phyloP scores from a whole-genome alignment of 768 basidiomycete genomes.

The Suillus fuscotomentosus region DNA sequence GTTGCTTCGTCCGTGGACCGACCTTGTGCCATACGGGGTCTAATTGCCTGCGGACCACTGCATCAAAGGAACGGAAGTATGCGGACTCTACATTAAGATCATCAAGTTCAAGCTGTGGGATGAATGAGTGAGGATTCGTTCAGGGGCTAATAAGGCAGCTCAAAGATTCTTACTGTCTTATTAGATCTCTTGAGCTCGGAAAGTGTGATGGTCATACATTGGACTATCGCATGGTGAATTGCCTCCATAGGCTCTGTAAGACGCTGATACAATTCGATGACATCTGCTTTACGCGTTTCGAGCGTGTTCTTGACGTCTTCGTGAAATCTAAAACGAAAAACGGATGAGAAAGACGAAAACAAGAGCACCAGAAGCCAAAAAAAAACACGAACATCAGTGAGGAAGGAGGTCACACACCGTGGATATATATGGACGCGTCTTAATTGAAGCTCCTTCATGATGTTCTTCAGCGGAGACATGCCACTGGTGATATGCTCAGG shows the following conservation, averaged over 20 bases:
- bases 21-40: conserved; percentile 98
- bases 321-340: conserved; percentile 65
- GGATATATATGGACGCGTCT: conserved; percentile 89
- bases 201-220: conserved; percentile 91
- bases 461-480: conserved; percentile 85
- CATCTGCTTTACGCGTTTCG: conserved; percentile 82
- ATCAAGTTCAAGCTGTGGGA: conserved; percentile 83
- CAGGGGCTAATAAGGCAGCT: not conserved
- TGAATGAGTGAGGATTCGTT: not conserved
- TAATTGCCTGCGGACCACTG: conserved; percentile 82
- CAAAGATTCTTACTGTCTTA: conserved; percentile 45
- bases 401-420: conserved; percentile 47
- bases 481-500: conserved; percentile 94
- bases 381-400: not conserved
- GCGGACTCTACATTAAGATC: conserved; percentile 91
- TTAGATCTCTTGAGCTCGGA: conserved; percentile 89
- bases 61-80: conserved; percentile 91
- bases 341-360: not conserved
- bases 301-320: conserved; percentile 82
- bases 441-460: conserved; percentile 91
- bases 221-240: conserved; percentile 88
- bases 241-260: conserved; percentile 87
- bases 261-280: conserved; percentile 86
- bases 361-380: not conserved
- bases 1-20: conserved; percentile 86